Evolutionary conservation across 2,329 filamentous ascomycete genomes (phyloP), one percentile per base, ranked within the genome.

Genomic region (Pseudocercospora ulei): DNA sequence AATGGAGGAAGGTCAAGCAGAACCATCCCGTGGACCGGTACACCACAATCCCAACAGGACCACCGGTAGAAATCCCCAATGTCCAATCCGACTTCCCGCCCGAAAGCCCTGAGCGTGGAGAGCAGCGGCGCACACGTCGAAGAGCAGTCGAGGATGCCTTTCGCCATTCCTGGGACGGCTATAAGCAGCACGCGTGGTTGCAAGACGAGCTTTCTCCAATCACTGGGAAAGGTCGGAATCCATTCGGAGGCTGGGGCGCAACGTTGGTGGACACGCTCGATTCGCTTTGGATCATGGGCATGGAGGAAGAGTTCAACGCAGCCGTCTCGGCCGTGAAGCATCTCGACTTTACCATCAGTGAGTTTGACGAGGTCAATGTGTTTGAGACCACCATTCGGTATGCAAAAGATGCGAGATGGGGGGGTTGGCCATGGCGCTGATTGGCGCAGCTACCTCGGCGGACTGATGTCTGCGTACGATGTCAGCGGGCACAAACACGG

Each of bases 171-270:
- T 96, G 88, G 87, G 63, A 69, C 3, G 83, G 82, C 22, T 96
- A 96, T 64, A 83, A 74, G 57, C 68, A 75, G 44, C 71, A 78
- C 54, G 87, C 87, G 7, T 88, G 84, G 77, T 72, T 79, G 47
- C 82, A 93, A 52, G 88, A 96, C 56, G 88, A 95, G 63, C 64
- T 95, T 5, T 70, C 66, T 12, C 88, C 88, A 0, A 19, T 59
- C n/a, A 45, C 41, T 6, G 48, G 43, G 8, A 25, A 38, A 13
- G 11, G 43, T 6, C 75, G 75, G 14, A 82, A 95, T 56, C 82
- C 84, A 0, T 95, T 95, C 59, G 88, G 84, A 56, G 83, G 82
- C 31, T 93, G 86, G 86, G 82, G 81, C n/a, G 85, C 85, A 12
- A 90, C 85, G 0, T 59, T 93, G 45, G 81, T 94, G 7, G 85